These are phyloP conservation scores for Colletotrichum acutatum DNA, from an alignment of 2,329 filamentous ascomycete genomes.

Conservation along the genomic window DNA sequence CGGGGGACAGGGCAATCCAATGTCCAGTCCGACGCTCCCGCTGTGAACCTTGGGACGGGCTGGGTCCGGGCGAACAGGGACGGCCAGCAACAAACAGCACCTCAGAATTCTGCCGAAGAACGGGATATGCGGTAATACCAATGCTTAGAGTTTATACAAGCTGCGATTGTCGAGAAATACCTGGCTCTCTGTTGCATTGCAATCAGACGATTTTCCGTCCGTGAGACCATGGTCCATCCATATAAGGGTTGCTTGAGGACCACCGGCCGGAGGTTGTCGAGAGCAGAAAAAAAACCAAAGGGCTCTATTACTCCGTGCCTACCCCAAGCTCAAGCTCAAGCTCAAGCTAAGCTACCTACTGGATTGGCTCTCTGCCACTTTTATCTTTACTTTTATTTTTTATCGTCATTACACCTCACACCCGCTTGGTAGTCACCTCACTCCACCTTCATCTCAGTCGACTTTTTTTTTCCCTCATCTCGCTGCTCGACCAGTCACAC, in stretches of 20 bases:
- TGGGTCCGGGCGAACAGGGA: background rate
- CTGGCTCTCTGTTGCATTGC: background rate
- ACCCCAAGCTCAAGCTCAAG: background rate
- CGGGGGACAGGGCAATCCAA: background rate
- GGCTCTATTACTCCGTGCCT: background rate
- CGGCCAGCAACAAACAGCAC: conserved; percentile 17
- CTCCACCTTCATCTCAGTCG: background rate
- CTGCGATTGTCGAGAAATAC: background rate
- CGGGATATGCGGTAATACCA: background rate
- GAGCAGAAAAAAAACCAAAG: background rate
- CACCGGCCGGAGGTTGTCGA: background rate
- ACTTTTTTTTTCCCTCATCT: background rate
- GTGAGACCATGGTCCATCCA: background rate
- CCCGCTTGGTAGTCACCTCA: background rate
- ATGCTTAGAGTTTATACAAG: conserved; percentile 3
- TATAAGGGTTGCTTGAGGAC: conserved; percentile 15
- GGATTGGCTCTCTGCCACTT: background rate
- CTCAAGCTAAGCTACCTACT: background rate
- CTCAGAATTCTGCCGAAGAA: background rate
- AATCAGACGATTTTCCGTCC: conserved; percentile 12
- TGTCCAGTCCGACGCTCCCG: conserved; percentile 21
- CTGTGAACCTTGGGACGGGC: conserved; percentile 18
- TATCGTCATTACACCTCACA: background rate
- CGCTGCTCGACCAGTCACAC: conserved; percentile 9
- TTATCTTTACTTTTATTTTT: conserved; percentile 16